Conservation (phyloP, 257 asterid species). For the Paraleonurus japonicus region DNA sequence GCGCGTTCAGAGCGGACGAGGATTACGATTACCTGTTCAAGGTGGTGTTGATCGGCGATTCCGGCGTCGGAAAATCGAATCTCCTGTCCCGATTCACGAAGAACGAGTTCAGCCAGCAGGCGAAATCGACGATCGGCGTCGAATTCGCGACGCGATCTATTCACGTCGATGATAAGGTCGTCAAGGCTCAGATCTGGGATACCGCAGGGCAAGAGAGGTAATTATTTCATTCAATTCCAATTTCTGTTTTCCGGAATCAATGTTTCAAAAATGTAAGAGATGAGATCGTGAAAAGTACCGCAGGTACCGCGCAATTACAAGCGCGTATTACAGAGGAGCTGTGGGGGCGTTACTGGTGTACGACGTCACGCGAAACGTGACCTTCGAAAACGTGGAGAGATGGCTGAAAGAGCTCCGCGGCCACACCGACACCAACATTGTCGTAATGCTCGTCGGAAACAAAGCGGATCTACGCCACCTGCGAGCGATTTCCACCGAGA, state of each 20-base stretch:
- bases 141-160: conserved; percentile 84
- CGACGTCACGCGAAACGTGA: conserved; percentile 74
- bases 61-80: conserved; percentile 85
- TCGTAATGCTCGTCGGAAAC: conserved; percentile 82
- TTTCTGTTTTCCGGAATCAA: neutral
- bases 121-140: conserved; percentile 81
- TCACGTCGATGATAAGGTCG: conserved; percentile 67
- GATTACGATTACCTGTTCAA: conserved; percentile 84
- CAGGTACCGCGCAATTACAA: conserved; percentile 90
- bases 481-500: conserved; percentile 57
- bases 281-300: neutral
- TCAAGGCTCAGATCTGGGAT: conserved; percentile 92
- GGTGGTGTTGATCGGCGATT: conserved; percentile 80
- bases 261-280: neutral
- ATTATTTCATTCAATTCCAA: neutral
- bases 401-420: conserved; percentile 87
- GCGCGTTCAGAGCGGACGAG: conserved; percentile 75
- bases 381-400: conserved; percentile 71
- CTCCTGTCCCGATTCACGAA: conserved; percentile 72
- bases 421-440: conserved; percentile 76
- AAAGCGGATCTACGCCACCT: conserved; percentile 85
- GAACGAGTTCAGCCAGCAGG: conserved; percentile 77
- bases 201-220: conserved; percentile 91
- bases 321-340: conserved; percentile 87
- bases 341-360: conserved; percentile 78